phyloP scores from a whole-genome alignment of 1,284 basidiomycete genomes.

The Hortiboletus rubellus region DNA sequence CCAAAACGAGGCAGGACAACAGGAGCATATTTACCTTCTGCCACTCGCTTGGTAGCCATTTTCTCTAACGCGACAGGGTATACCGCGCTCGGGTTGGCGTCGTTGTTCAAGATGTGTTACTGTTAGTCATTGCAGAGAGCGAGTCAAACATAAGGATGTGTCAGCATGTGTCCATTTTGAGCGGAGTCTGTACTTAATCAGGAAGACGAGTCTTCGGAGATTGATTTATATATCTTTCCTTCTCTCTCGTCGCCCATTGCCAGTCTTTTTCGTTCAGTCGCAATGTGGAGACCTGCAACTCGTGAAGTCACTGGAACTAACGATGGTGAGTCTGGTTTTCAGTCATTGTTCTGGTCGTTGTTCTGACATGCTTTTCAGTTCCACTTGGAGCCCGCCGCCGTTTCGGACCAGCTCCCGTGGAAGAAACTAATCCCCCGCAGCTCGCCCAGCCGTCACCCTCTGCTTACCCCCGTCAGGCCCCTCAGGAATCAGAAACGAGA shows the following conservation, averaged over 20 bases:
- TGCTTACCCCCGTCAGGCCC: constrained; percentile 68
- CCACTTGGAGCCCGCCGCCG: constrained; percentile 84
- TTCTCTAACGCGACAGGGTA: background rate
- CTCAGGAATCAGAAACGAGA: constrained; percentile 56
- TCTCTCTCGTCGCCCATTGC: constrained; percentile 10
- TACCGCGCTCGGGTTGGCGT: background rate
- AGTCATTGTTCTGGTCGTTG: constrained; percentile 8
- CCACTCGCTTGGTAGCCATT: constrained; percentile 31
- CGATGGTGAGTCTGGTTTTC: constrained; percentile 52
- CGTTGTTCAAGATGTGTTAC: background rate
- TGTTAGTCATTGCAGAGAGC: constrained; percentile 4
- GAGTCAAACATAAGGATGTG: constrained; percentile 15
- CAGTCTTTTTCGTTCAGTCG: constrained; percentile 33
- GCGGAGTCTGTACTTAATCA: constrained; percentile 35
- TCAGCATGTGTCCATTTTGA: constrained; percentile 33
- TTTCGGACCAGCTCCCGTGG: constrained; percentile 81
- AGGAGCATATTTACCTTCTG: constrained; percentile 26
- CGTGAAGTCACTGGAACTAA: constrained; percentile 83
- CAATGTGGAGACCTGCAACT: constrained; percentile 88
- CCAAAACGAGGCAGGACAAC: background rate
- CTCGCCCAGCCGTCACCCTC: constrained; percentile 84
- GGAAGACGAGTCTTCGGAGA: constrained; percentile 30
- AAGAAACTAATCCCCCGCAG: constrained; percentile 73
- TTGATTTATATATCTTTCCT: constrained; percentile 35
- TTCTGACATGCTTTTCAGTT: constrained; percentile 40